Percentiles rank a stretch among this genome's conserved stretches.
Conservation (phyloP, 257 asterid genomes). For the Coffea canephora region DNA sequence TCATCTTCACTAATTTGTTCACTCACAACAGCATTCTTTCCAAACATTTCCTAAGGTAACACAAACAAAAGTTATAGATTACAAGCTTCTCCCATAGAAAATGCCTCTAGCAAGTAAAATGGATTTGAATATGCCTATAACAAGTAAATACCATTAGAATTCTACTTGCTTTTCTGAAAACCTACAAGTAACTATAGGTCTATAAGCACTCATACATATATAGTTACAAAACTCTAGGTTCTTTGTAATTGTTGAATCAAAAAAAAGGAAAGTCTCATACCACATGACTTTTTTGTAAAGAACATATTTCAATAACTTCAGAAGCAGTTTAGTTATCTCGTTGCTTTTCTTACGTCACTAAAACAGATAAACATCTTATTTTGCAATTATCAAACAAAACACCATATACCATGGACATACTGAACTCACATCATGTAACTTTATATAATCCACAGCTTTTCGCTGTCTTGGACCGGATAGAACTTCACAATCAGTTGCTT, state of each 20-base stretch:
- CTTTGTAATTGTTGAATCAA: background rate
- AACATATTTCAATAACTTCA: background rate
- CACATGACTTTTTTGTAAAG: background rate
- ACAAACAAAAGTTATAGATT: slow-evolving; percentile 3
- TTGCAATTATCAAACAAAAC: background rate
- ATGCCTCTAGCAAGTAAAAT: too few species aligned
- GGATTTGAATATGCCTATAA: too few species aligned
- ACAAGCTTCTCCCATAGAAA: background rate
- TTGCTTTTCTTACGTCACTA: background rate
- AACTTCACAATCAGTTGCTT: slow-evolving; percentile 50
- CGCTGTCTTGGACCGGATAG: slow-evolving; percentile 67
- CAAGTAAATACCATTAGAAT: background rate
- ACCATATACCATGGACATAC: background rate
- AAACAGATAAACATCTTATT: background rate
- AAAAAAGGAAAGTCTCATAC: background rate
- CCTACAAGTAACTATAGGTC: background rate
- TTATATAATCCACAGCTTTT: slow-evolving; percentile 73
- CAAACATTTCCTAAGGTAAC: slow-evolving; percentile 80
- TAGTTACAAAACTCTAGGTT: background rate
- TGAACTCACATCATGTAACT: slow-evolving; percentile 75
- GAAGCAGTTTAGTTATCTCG: background rate
- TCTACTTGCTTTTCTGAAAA: background rate
- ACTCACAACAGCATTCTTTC: slow-evolving; percentile 52
- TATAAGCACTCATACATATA: background rate
- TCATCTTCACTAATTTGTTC: slow-evolving; percentile 92